Base-by-base conservation (phyloP, 306 rosid genomes). In the Vigna angularis region DNA sequence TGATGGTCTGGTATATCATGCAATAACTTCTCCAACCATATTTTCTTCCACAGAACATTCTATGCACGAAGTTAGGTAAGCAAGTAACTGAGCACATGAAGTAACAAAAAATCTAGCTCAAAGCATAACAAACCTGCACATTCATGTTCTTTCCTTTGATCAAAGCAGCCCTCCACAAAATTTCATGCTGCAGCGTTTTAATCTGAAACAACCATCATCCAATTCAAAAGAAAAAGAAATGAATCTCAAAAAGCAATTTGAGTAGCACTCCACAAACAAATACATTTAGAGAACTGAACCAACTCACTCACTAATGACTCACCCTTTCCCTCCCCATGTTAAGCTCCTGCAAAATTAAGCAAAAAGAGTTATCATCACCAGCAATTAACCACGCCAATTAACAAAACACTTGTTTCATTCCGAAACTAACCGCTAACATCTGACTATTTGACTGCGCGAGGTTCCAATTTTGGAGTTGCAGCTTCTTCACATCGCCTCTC, bases 381-480 rank as follows among this genome's bases (percentile, higher is more conserved):
- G 6, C 11, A 58, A 48, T 18, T 18, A 53, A 18, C 59, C 4
- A 45, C 36, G 7, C 34, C 47, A 66, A 12, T 5, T 5, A 36
- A 36, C 15, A 32, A 30, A 32, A 7, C 49, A 9, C 0, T 38
- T 20, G 32, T 12, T 11, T 22, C 7, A 47, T 68, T 68, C 1
- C 1, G 17, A 45, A 76, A 26, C 70, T 32, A 5, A 94, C 98
- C 73, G 92, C 97, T 75, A 86, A 83, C 88, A 92, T 90, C 61
- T 82, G 88, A 78, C 83, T 87, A 79, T 94, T 94, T 3, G 94
- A 88, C 85, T 92, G 97, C 80, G 96, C 93, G 75, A 94, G 94
- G 73, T 87, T 88, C 97, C 89, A 83, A 49, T 94, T 94, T 73
- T 92, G 98, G 24, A 85, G 80, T 82, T 92, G 94, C 83, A 94